Percentiles rank a stretch among this genome's conserved stretches.
These are phyloP conservation scores for Ogataea philodendri DNA, from an alignment of 805 yeast species.

Conservation along the genomic window DNA sequence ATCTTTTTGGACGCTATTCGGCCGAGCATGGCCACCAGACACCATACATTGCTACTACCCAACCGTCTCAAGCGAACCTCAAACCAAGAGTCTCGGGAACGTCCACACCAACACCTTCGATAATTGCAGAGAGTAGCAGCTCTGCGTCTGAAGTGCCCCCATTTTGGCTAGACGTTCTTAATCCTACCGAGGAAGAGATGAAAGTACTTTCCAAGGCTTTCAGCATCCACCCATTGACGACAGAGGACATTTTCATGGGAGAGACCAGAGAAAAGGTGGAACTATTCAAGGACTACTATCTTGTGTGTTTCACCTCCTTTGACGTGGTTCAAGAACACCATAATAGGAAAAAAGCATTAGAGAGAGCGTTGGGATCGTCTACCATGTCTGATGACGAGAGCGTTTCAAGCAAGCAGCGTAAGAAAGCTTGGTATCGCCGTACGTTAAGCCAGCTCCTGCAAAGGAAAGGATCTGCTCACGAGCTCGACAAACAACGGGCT, in stretches of 20 bases:
- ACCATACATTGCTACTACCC: constrained; percentile 10
- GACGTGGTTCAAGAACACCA: constrained; percentile 76
- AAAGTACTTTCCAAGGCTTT: constrained; percentile 85
- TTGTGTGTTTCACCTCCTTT: constrained; percentile 84
- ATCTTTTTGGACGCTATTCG: constrained; percentile 53
- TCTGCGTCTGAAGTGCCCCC: constrained; percentile 44
- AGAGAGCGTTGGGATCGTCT: constrained; percentile 20
- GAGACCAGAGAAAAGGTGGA: constrained; percentile 96
- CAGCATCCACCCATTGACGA: constrained; percentile 93
- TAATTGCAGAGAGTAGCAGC: constrained; percentile 30
- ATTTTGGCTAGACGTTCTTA: constrained; percentile 90
- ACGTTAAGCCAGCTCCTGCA: constrained; percentile 9
- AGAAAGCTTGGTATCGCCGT: constrained; percentile 17
- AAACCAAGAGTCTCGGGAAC: constrained; percentile 17
- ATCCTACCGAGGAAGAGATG: constrained; percentile 97
- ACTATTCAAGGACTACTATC: constrained; percentile 83
- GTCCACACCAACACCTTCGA: constrained; percentile 29
- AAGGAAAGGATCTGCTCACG: constrained; percentile 2
- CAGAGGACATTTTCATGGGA: constrained; percentile 90
- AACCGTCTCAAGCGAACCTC: constrained; percentile 16
- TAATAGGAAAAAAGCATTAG: constrained; percentile 31
- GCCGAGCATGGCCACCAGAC: constrained; percentile 9
- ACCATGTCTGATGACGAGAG: constrained; percentile 21
- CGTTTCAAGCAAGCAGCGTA: constrained; percentile 18
- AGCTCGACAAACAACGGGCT: constrained; percentile 4